Conservation (phyloP, 345 rosid species). For the Anastatica hierochuntica region DNA sequence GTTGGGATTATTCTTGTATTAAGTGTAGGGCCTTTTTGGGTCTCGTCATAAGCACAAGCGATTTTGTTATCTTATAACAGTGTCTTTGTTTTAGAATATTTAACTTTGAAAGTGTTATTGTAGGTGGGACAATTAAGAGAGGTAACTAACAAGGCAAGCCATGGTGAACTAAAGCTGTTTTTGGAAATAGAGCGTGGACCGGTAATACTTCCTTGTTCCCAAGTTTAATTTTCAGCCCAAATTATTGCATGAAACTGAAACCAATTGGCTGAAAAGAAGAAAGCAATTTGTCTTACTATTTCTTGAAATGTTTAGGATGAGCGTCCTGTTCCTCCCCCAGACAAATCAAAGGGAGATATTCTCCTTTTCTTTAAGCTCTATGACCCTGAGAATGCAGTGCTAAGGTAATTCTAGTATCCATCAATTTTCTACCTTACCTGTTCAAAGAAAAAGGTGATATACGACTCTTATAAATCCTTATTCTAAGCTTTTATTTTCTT, state of each 20-base stretch:
- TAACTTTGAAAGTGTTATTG: constrained; percentile 5
- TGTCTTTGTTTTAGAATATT: background rate
- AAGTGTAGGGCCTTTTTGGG: too few relatives aligned
- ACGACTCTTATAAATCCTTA: background rate
- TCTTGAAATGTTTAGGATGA: constrained; percentile 47
- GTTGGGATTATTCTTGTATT: background rate
- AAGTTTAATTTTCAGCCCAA: constrained; percentile 1
- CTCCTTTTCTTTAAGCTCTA: constrained; percentile 87
- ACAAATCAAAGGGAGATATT: constrained; percentile 66
- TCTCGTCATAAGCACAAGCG: too few relatives aligned
- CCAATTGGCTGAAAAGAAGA: background rate
- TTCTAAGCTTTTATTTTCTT: background rate
- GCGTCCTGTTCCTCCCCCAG: constrained; percentile 49
- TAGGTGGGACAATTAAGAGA: constrained; percentile 95
- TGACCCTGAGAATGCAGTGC: constrained; percentile 66
- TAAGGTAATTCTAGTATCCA: constrained; percentile 42
- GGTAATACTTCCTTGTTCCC: constrained; percentile 34
- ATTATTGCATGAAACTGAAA: background rate
- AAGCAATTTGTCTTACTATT: background rate
- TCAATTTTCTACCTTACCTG: background rate
- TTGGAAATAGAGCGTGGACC: constrained; percentile 76
- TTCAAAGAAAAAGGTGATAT: constrained; percentile 5
- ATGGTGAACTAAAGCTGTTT: constrained; percentile 78
- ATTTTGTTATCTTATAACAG: constrained; percentile 1
- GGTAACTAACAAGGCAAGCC: constrained; percentile 59